phyloP scores from a whole-genome alignment of 1,139 yeast species.

The Geotrichum australiense region DNA sequence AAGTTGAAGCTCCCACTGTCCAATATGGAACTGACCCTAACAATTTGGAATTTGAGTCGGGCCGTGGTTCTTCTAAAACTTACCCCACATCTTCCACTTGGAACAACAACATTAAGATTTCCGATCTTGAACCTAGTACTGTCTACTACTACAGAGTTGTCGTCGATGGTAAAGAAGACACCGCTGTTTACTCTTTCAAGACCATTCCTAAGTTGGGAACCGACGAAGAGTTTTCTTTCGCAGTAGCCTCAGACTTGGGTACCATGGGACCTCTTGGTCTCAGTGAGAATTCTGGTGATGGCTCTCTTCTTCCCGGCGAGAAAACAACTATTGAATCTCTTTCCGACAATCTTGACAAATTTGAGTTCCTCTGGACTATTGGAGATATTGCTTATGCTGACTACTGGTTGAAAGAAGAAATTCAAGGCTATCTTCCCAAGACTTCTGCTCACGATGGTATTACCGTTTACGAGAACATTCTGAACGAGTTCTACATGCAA shows the following conservation, averaged over 20 bases:
- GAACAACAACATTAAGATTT: slow-evolving; percentile 29
- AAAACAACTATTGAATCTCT: slow-evolving; percentile 27
- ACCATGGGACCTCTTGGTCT: slow-evolving; percentile 27
- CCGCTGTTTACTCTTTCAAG: slow-evolving; percentile 21
- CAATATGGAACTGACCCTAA: slow-evolving; percentile 25
- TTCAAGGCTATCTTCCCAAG: slow-evolving; percentile 22
- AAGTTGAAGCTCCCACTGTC: slow-evolving; percentile 24
- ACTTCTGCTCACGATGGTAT: slow-evolving; percentile 15
- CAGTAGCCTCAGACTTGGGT: slow-evolving; percentile 29
- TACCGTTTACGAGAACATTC: slow-evolving; percentile 24
- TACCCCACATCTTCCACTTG: slow-evolving; percentile 27
- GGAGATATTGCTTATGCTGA: slow-evolving; percentile 33
- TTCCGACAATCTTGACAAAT: slow-evolving; percentile 21
- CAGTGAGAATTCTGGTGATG: slow-evolving; percentile 21
- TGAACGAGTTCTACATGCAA: slow-evolving; percentile 26
- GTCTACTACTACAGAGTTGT: slow-evolving; percentile 28
- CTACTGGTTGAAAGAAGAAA: slow-evolving; percentile 26
- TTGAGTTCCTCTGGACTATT: slow-evolving; percentile 28
- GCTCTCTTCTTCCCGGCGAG: slow-evolving; percentile 21
- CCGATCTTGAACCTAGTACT: slow-evolving; percentile 26
- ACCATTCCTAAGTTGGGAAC: slow-evolving; percentile 23
- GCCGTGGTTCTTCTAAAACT: slow-evolving; percentile 25
- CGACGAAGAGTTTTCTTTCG: slow-evolving; percentile 23
- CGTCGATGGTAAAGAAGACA: slow-evolving; percentile 3
- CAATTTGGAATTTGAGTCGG: slow-evolving; percentile 19